Evolutionary conservation across 2,329 filamentous ascomycete genomes (phyloP), one percentile per base, ranked within the genome.

Genomic region (Cladosporium sp.): DNA sequence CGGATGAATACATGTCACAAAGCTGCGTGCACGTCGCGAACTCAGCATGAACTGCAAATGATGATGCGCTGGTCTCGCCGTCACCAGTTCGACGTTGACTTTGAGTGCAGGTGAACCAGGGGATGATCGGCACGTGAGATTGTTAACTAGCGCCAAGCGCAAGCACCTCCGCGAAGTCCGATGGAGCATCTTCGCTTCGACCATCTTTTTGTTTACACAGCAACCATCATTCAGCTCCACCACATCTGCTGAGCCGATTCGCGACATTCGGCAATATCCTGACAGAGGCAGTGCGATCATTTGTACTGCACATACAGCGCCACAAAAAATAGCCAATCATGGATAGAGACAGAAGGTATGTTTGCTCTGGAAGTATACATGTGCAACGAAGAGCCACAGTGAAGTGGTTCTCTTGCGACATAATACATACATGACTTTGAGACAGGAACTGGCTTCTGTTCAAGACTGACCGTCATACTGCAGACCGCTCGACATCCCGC

Each of bases 261-360:
- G 18, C 44, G 44, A 62, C 28, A 52, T 26, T 29, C 61, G 28
- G 49, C 50, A 16, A 31, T 33, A 55, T 29, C n/a, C 21, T 18
- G 12, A 31, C 33, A 33, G 52, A 33, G 10, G 28, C 10, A 55
- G 52, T 29, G n/a, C 52, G 28, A 40, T 12, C 18, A 29, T 44
- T 37, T n/a, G 12, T 11, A 21, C 16, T 62, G 35, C 26, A 31
- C 18, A 56, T 16, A 26, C 5, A 46, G 29, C 23, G 33, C 37
- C 16, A 37, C 18, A 62, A 52, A 62, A 62, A 35, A 12, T 3
- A 16, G 29, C 44, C 46, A 64, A 65, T 26, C 64, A 74, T 74
- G 72, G 78, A 80, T 67, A 74, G 77, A 68, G 78, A 80, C 53
- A 73, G 79, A 73, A 80, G 80, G 80, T 81, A 74, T 74, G 78